Evolutionary conservation across 1,139 yeast species (phyloP).

Genomic region (Pichia terricola): DNA sequence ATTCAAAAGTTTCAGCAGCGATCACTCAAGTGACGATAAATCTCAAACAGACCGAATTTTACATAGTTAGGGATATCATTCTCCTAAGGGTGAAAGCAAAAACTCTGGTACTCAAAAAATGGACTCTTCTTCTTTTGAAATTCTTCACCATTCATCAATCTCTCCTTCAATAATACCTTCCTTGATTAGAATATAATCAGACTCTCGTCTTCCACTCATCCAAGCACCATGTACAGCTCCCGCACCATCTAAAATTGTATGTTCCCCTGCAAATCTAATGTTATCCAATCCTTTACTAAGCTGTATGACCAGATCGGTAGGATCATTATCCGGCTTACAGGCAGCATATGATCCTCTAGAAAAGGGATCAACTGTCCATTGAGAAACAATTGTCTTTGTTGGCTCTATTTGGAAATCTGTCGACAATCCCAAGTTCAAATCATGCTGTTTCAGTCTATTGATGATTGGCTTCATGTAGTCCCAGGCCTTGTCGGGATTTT

Average conservation of each 20-base stretch:
- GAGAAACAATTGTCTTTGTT: constrained; percentile 41
- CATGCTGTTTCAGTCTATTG: constrained; percentile 16
- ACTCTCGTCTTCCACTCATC: constrained; percentile 69
- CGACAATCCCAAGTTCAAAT: background rate
- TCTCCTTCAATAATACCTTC: constrained; percentile 18
- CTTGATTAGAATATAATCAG: constrained; percentile 34
- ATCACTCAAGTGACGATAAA: no score
- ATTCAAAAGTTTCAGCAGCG: no score
- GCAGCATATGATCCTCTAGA: constrained; percentile 73
- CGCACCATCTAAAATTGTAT: constrained; percentile 70
- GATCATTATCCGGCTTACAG: constrained; percentile 57
- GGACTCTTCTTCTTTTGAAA: background rate
- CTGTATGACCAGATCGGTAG: constrained; percentile 45
- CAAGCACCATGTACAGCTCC: constrained; percentile 86
- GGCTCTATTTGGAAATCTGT: constrained; percentile 27
- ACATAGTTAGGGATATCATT: no score
- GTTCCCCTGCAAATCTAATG: constrained; percentile 82
- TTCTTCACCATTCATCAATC: constrained; percentile 12
- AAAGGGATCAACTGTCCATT: constrained; percentile 66
- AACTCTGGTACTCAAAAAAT: no score
- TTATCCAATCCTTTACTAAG: constrained; percentile 40
- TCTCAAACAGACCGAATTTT: no score
- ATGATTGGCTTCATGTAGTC: constrained; percentile 35
- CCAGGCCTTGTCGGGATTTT: constrained; percentile 33
- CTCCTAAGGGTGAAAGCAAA: no score